These are phyloP conservation scores for Hypoxylon trugodes DNA, from an alignment of 495 filamentous ascomycete species.

Conservation along the genomic window DNA sequence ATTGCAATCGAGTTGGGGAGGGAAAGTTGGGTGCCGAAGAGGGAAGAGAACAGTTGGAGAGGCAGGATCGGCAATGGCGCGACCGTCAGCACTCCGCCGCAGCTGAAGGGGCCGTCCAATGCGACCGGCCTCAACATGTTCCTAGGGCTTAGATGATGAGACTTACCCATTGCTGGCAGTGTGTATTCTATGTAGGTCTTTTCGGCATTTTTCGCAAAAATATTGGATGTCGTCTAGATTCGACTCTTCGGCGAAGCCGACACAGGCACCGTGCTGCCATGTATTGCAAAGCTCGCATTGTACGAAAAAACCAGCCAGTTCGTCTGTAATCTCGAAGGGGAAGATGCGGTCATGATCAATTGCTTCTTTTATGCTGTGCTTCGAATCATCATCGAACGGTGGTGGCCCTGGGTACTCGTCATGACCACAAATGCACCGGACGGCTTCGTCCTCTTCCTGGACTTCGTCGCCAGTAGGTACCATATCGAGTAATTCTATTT, in stretches of 20 bases:
- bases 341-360: constrained; percentile 64
- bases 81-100: constrained; percentile 43
- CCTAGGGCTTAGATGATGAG: constrained; percentile 14
- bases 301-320: constrained; percentile 92
- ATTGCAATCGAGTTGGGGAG: not conserved
- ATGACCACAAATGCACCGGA: constrained; percentile 92
- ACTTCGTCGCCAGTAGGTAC: constrained; percentile 67
- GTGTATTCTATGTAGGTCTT: constrained; percentile 86
- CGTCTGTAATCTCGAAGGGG: constrained; percentile 78
- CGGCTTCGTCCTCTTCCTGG: constrained; percentile 90
- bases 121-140: constrained; percentile 22
- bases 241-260: constrained; percentile 91
- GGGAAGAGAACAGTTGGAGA: constrained; percentile 25
- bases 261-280: constrained; percentile 98
- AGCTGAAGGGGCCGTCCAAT: constrained; percentile 38
- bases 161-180: constrained; percentile 87
- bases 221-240: constrained; percentile 86
- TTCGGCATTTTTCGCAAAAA: constrained; percentile 93
- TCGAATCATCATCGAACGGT: constrained; percentile 68
- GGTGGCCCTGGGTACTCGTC: constrained; percentile 95
- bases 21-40: constrained; percentile 5
- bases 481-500: constrained; percentile 61
- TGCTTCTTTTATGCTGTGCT: constrained; percentile 56
- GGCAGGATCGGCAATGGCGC: constrained; percentile 41
- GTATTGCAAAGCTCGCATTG: constrained; percentile 98